Conservation (phyloP, 2,329 filamentous ascomycete genomes). For the Colletotrichum siamense region DNA sequence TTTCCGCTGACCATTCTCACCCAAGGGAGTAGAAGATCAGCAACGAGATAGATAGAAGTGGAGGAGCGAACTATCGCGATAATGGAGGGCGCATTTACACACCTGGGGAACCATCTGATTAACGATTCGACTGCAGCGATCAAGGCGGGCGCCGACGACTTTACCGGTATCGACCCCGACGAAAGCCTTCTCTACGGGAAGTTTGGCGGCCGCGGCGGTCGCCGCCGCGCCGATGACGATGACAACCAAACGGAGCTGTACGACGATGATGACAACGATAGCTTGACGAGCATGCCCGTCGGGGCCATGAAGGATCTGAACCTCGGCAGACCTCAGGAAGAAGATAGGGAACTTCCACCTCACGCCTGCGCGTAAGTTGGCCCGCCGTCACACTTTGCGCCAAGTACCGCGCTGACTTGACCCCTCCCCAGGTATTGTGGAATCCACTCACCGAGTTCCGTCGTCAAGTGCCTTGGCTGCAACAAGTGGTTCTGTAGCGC, state of each 20-base stretch:
- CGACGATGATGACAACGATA: slow-evolving; percentile 81
- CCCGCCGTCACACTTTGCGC: slow-evolving; percentile 4
- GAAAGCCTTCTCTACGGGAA: slow-evolving; percentile 81
- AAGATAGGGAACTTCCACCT: slow-evolving; percentile 88
- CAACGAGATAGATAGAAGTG: background rate
- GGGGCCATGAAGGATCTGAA: slow-evolving; percentile 74
- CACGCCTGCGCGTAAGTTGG: slow-evolving; percentile 91
- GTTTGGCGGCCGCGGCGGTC: slow-evolving; percentile 63
- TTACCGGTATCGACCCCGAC: slow-evolving; percentile 75
- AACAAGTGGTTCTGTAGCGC: slow-evolving; percentile 99
- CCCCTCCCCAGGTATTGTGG: slow-evolving; percentile 79
- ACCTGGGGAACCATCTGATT: slow-evolving; percentile 85
- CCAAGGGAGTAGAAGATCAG: slow-evolving; percentile 5
- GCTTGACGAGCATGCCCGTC: slow-evolving; percentile 79
- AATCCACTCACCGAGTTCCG: slow-evolving; percentile 92
- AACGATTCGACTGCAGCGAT: slow-evolving; percentile 86
- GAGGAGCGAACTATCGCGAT: slow-evolving; percentile 29
- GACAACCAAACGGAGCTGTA: slow-evolving; percentile 86
- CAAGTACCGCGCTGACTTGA: background rate
- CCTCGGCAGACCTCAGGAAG: slow-evolving; percentile 63
- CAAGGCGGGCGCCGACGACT: slow-evolving; percentile 81
- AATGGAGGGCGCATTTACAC: slow-evolving; percentile 90
- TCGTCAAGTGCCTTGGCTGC: slow-evolving; percentile 95
- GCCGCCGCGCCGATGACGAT: slow-evolving; percentile 83
- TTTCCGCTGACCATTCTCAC: background rate